These are phyloP conservation scores for Yamadazyma epiphylla DNA, from an alignment of 1,139 yeast species.

Conservation along the genomic window DNA sequence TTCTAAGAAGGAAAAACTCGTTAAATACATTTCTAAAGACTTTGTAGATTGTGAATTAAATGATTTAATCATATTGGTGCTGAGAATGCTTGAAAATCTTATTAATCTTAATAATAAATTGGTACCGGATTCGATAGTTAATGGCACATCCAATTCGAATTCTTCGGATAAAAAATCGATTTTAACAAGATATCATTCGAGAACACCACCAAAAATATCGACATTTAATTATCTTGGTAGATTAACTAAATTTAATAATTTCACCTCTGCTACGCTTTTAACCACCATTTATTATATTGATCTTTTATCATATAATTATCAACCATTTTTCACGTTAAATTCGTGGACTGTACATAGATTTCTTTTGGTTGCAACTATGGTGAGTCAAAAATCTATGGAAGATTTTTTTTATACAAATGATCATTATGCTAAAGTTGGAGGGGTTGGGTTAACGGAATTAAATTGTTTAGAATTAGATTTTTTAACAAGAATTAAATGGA, in stretches of 20 bases:
- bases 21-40: constrained; percentile 35
- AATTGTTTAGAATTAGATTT: constrained; percentile 88
- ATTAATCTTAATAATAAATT: constrained; percentile 63
- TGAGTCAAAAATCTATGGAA: constrained; percentile 88
- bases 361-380: constrained; percentile 83
- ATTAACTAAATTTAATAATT: constrained; percentile 75
- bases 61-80: constrained; percentile 65
- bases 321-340: constrained; percentile 75
- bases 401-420: constrained; percentile 92
- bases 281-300: constrained; percentile 88
- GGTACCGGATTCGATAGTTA: constrained; percentile 34
- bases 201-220: constrained; percentile 88
- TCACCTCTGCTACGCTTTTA: constrained; percentile 77
- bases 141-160: constrained; percentile 14
- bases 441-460: constrained; percentile 79
- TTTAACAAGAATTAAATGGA: constrained; percentile 74
- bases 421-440: constrained; percentile 96
- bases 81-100: constrained; percentile 76
- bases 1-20: constrained; percentile 2
- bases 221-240: constrained; percentile 73
- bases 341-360: constrained; percentile 93
- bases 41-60: constrained; percentile 67
- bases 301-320: constrained; percentile 69
- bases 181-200: constrained; percentile 86
- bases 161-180: constrained; percentile 18